Base-by-base conservation (phyloP, 2,329 filamentous ascomycete genomes). In the Colletotrichum sp. region DNA sequence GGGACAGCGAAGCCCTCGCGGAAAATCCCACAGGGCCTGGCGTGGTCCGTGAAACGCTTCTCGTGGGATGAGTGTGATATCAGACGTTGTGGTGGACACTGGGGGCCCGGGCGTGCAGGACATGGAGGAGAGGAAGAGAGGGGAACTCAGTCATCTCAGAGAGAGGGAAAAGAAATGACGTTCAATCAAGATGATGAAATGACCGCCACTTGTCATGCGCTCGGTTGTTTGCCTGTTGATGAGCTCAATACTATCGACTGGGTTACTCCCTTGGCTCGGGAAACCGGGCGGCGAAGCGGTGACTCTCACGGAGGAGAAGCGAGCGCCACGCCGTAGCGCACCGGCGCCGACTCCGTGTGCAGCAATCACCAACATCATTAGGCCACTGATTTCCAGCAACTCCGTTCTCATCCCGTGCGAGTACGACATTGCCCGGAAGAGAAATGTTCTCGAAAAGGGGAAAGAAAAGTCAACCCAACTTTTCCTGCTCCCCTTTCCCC, bases 131-230 rank as follows among this genome's bases (percentile, higher is more conserved):
- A 65, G 18, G 48, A 30, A 60, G 27, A 61, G 36, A 43, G 34
- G n/a, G 61, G 61, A n/a, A 52, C n/a, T 22, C n/a, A 13, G n/a
- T 52, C 43, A 52, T 36, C 5, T 43, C 18, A 28, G 30, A 56
- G 15, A 22, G 61, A 25, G 12, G 13, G 28, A 70, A 56, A 66
- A 65, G 58, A 70, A 58, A 70, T 60, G 60, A 60, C 13, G 22
- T 28, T 70, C 27, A 58, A 66, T 70, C 71, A 66, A 52, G 22
- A 34, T 70, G 70, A 66, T n/a, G 28, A 61, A 74, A 74, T 68
- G 70, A 69, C 18, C 18, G 70, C 36, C 30, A 27, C 28, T 55
- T 13, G 28, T 18, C 13, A 66, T 68, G 70, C 48, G 15, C 18
- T 65, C n/a, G 58, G 39, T 25, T 66, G 67, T 28, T 39, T 43